Evolutionary conservation across 345 rosid genomes (phyloP), one percentile per base, ranked within the genome.

Genomic region (Citrus unshiu): DNA sequence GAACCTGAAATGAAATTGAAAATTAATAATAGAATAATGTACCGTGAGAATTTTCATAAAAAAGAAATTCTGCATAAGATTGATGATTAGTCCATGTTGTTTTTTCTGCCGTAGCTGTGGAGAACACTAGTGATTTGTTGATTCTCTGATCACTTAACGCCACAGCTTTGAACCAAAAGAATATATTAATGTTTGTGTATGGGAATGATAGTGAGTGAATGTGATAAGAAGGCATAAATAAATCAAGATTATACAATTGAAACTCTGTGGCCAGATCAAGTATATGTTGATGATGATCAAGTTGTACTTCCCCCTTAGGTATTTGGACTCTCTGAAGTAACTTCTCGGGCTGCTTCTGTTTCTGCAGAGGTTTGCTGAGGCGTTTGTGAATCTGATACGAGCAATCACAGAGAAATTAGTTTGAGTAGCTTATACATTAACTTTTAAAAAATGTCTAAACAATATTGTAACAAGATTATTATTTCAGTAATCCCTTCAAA

Each of bases 241-340:
- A 77, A 79, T 85, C 79, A 81, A 84, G 89, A 87, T 89, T 88
- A 81, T 87, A 90, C 90, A 85, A 76, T 74, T 82, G 74, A 71
- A 56, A 43, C 54, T 46, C 37, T 73, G 54, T 81, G 77, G 22
- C 60, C 54, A 40, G 35, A 49, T 27, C 51, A 60, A 57, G 29
- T 81, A 8, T 76, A 22, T 70, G 25, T 40, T 66, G 73, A 63
- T 76, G 67, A 6, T 3, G 40, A 7, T 60, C 64, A 22, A 70
- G 72, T 80, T 61, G 73, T 66, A 46, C 51, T 46, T 46, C 18
- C 73, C 70, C 74, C 71, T 88, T 75, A 86, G 77, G 79, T 79
- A 56, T 77, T 84, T 78, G 91, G 87, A 77, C 82, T 84, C 74
- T 89, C 93, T 62, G 88, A 84, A 68, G 85, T 56, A 59, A 75